Base-by-base conservation (phyloP, 208 protist species). In the Crithidia acanthocephali region DNA sequence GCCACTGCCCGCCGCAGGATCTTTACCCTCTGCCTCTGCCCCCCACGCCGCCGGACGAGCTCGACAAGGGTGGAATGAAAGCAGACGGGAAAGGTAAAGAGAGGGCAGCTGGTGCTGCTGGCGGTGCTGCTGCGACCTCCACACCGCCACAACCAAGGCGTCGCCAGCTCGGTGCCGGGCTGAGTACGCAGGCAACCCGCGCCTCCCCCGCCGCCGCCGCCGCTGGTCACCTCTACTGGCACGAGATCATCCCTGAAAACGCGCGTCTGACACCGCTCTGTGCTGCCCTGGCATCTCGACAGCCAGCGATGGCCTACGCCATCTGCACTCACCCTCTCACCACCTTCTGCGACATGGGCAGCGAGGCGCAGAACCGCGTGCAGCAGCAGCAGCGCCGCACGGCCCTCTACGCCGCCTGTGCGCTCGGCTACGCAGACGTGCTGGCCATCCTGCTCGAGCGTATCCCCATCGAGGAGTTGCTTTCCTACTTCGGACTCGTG, bases 381-480 rank as follows among this genome's bases (percentile, higher is more conserved):
- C 72, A 71, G 64, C 57, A 61, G n/a, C 78, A 77, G 27, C 80
- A 88, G 51, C 79, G 86, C 40, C 76, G 80, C 37, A 81, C 80
- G 57, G 85, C 90, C 22, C 57, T 95, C 20, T 80, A 87, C 25
- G 85, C 79, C 6, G 76, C 83, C 20, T 87, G 84, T 27, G 82
- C 85, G 8, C 76, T 95, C 0, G 90, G 90, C 33, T 95, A 95
- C 67, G 66, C 53, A 20, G 80, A 88, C 10, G 80, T 93, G 28
- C 61, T 95, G 23, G 85, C 85, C 44, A 85, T 89, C 16, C 65
- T 95, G 30, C 80, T 92, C 22, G 81, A 93, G 79, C 87, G 87
- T 25, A 86, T 91, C 23, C 72, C 77, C 2, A 63, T 88, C 30
- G 72, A 85, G 69, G 89, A 95, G 66, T 13, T 92, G 10, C 70